These are phyloP conservation scores for Leishmania arabica DNA, from an alignment of 208 protist species.

Conservation along the genomic window DNA sequence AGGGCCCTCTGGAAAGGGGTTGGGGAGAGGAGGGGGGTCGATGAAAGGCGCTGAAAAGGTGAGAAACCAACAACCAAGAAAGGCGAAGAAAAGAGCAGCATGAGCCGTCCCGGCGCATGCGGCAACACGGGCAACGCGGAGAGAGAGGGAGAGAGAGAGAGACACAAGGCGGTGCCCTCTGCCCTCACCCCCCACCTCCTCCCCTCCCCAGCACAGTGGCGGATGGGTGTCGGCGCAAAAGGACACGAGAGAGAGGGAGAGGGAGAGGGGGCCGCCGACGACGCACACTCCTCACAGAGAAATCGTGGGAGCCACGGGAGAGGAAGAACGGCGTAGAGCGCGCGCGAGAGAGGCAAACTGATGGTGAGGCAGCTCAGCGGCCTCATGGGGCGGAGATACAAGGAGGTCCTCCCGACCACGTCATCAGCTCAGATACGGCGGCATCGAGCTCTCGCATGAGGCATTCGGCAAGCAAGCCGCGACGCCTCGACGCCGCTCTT, in stretches of 20 bases:
- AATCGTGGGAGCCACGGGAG: not conserved
- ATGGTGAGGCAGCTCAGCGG: not conserved
- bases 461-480: conserved; percentile 1
- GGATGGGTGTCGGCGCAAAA: not conserved
- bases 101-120: not conserved
- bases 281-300: not conserved
- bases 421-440: conserved; percentile 1
- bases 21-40: not conserved
- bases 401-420: not conserved
- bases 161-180: not conserved
- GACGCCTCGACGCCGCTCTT: not conserved
- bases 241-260: not conserved
- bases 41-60: conserved; percentile 12
- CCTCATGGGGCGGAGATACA: not conserved
- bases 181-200: too few species aligned
- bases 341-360: not conserved
- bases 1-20: not conserved
- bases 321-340: not conserved
- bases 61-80: not conserved
- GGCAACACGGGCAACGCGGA: not conserved
- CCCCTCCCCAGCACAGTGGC: not conserved
- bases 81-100: not conserved
- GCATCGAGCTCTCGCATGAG: conserved; percentile 7
- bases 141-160: not conserved
- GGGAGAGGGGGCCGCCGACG: not conserved